Base-by-base conservation (phyloP, 371 early-diverging fungal species). In the Mortierella polycephala region DNA sequence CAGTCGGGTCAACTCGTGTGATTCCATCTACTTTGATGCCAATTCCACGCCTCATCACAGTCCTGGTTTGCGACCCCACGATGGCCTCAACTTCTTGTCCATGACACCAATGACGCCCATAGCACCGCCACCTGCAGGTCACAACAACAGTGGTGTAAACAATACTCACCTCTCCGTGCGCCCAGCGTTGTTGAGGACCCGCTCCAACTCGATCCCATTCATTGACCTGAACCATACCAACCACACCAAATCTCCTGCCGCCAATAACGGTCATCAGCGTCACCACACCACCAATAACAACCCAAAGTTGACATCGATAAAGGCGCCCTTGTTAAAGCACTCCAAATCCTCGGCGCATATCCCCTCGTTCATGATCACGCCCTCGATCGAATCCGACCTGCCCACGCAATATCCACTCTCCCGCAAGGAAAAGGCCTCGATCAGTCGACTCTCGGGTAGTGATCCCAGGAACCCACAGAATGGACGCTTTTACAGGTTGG, bases 21-120 rank as follows among this genome's bases (percentile, higher is more conserved):
- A 76, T 64, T 76, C 77, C 6, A 71, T 76, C 37, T 76, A 76
- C 44, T 76, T 61, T 54, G 77, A 76, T n/a, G 77, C 77, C 37
- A 71, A 49, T 23, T 70, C 70, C 12, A 71, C 77, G 7, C 77
- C 77, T 11, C 58, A 51, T 37, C 77, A 76, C 62, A 76, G 77
- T 20, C 77, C 77, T 21, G 61, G 65, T 41, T 37, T 76, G 52
- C 77, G 77, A 18, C 77, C 77, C 12, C 77, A 71, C 47, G 77
- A 76, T 7, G 71, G 77, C 40, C 60, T 76, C 37, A 64, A 61
- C 13, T 76, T 76, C 56, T 61, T 76, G 60, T 76, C 76, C 12
- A 76, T 76, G 76, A 76, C 76, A 8, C 76, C 76, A 12, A 76
- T 76, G 76, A 67, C 64, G 71, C 75, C 75, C 47, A 65, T 75